phyloP scores from a whole-genome alignment of 805 yeast genomes.

The Candida maesae region DNA sequence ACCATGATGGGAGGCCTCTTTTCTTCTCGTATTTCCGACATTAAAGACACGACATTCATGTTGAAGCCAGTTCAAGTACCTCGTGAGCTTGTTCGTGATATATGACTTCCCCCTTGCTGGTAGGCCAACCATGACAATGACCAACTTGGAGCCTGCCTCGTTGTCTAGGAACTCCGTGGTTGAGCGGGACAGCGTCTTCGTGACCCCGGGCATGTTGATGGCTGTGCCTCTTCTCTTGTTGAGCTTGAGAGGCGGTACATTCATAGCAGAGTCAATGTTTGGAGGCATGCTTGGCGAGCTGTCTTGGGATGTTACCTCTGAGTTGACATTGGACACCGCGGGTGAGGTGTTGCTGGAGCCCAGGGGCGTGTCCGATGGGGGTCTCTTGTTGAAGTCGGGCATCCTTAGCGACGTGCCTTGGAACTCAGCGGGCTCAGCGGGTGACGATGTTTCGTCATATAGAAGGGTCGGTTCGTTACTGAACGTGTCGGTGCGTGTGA shows the following conservation, averaged over 20 bases:
- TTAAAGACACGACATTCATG: conserved; percentile 88
- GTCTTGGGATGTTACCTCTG: conserved; percentile 28
- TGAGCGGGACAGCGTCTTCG: conserved; percentile 58
- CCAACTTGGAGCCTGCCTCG: conserved; percentile 80
- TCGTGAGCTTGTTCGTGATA: conserved; percentile 82
- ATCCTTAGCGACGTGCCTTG: conserved; percentile 2
- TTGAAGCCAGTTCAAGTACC: conserved; percentile 92
- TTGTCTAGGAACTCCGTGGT: conserved; percentile 28
- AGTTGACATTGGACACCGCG: conserved; percentile 25
- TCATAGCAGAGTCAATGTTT: background rate
- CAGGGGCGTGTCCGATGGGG: conserved; percentile 72
- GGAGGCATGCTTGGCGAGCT: conserved; percentile 27
- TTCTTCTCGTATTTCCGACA: conserved; percentile 91
- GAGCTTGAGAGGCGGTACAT: conserved; percentile 25
- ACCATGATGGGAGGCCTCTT: conserved; percentile 57
- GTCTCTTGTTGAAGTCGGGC: conserved; percentile 63
- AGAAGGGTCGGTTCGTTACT: background rate
- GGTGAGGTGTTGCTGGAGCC: conserved; percentile 58
- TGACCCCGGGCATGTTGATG: conserved; percentile 88
- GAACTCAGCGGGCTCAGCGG: conserved; percentile 1
- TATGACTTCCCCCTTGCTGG: conserved; percentile 97
- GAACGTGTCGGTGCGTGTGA: background rate
- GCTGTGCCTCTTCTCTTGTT: conserved; percentile 68
- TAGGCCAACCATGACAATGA: conserved; percentile 93
- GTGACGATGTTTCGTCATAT: background rate